These are phyloP conservation scores for Durio zibethinus DNA, from an alignment of 345 rosid genomes.

Conservation along the genomic window DNA sequence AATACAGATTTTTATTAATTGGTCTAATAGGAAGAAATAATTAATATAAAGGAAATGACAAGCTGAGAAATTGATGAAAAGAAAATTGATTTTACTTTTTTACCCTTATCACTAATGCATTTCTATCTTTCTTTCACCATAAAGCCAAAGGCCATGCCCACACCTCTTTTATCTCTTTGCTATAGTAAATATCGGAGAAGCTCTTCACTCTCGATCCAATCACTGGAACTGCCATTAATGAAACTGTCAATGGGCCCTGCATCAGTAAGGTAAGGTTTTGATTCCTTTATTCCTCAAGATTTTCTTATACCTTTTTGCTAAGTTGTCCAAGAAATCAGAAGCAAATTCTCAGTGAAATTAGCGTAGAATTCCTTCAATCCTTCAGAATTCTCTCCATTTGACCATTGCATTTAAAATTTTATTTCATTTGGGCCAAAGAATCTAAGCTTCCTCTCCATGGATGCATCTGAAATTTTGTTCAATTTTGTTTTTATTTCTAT, in stretches of 20 bases:
- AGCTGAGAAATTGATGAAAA: no score
- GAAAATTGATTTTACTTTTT: no score
- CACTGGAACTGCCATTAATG: not conserved
- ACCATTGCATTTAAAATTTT: not conserved
- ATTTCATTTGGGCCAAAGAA: not conserved
- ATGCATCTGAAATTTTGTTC: not conserved
- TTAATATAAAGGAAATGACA: no score
- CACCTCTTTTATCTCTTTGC: not conserved
- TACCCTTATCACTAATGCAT: no score
- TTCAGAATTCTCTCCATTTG: not conserved
- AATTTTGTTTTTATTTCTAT: not conserved
- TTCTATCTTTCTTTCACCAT: no score
- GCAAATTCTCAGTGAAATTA: not conserved
- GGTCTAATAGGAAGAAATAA: no score
- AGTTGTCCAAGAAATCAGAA: not conserved
- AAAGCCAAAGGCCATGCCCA: not conserved
- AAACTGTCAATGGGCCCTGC: not conserved
- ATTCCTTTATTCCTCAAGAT: not conserved
- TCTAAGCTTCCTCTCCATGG: not conserved
- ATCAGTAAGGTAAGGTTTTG: not conserved
- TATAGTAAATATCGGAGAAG: not conserved
- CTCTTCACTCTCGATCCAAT: slow-evolving; percentile 6
- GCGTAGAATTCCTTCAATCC: not conserved
- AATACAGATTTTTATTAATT: no score
- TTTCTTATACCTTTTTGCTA: not conserved